Conservation (phyloP, 75 land plant genomes). For the Gnetum montanum region DNA sequence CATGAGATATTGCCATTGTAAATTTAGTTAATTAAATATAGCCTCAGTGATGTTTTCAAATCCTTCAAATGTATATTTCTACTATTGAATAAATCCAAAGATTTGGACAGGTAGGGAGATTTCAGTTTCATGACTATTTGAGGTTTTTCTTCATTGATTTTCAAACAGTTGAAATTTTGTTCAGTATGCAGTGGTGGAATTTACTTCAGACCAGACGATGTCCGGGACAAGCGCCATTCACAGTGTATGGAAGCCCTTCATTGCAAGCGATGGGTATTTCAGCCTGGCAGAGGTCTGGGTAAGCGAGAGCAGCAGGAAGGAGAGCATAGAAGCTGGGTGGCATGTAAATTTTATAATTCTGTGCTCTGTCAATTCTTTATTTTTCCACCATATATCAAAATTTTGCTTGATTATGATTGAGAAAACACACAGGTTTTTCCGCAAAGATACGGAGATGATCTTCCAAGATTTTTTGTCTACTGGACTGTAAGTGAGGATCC, state of each 20-base stretch:
- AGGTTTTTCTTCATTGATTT: no score
- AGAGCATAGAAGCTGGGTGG: slow-evolving; percentile 3
- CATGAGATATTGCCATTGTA: no score
- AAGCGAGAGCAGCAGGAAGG: background rate
- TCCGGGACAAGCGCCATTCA: background rate
- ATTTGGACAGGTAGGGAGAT: no score
- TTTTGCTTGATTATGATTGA: background rate
- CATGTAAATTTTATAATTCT: background rate
- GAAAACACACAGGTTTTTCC: slow-evolving; percentile 11
- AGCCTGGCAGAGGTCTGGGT: slow-evolving; percentile 5
- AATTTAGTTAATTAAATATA: no score
- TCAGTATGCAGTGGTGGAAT: slow-evolving; percentile 6
- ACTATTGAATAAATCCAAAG: no score
- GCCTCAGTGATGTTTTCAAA: no score
- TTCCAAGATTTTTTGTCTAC: slow-evolving; percentile 21
- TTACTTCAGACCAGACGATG: background rate
- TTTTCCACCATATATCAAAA: background rate
- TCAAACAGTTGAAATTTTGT: no score
- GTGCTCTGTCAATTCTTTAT: background rate
- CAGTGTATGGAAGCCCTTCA: slow-evolving; percentile 3
- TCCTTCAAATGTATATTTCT: no score
- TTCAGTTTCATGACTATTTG: no score
- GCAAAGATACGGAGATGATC: slow-evolving; percentile 18
- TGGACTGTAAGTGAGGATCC: slow-evolving; percentile 21
- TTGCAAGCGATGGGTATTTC: background rate